Evolutionary conservation across 2,329 filamentous ascomycete species (phyloP).

Genomic region (Colletotrichum sublineola): DNA sequence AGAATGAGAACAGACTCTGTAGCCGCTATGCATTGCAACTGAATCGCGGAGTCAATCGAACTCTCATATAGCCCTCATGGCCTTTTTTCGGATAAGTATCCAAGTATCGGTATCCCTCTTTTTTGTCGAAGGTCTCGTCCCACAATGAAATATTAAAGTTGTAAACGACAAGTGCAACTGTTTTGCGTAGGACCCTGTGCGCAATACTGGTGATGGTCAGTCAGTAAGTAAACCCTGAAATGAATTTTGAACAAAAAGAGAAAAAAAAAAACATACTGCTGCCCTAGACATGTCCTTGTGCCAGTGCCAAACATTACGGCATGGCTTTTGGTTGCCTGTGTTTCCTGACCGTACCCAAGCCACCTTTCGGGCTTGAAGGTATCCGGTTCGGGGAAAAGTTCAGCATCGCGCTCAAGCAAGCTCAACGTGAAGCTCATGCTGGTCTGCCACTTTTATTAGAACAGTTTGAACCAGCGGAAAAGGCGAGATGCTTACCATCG

Average conservation of each 20-base stretch:
- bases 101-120: slow-evolving; percentile 33
- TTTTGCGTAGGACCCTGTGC: slow-evolving; percentile 41
- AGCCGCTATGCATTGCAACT: slow-evolving; percentile 11
- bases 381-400: slow-evolving; percentile 32
- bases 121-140: slow-evolving; percentile 24
- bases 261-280: slow-evolving; percentile 29
- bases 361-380: slow-evolving; percentile 41
- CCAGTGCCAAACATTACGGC: slow-evolving; percentile 41
- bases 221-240: neutral
- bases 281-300: slow-evolving; percentile 43
- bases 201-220: slow-evolving; percentile 30
- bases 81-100: slow-evolving; percentile 40
- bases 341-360: slow-evolving; percentile 25
- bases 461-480: too few species aligned
- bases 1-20: neutral
- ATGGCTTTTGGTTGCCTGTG: slow-evolving; percentile 4
- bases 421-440: slow-evolving; percentile 42
- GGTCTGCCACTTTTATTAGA: slow-evolving; percentile 13
- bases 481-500: slow-evolving; percentile 11
- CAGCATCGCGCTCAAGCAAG: slow-evolving; percentile 38
- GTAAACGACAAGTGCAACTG: slow-evolving; percentile 37
- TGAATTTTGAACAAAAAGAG: too few species aligned
- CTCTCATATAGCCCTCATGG: slow-evolving; percentile 35
- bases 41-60: slow-evolving; percentile 30
- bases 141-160: slow-evolving; percentile 42